phyloP scores from a whole-genome alignment of 495 filamentous ascomycete genomes.

The Astrothelium macrocarpum region DNA sequence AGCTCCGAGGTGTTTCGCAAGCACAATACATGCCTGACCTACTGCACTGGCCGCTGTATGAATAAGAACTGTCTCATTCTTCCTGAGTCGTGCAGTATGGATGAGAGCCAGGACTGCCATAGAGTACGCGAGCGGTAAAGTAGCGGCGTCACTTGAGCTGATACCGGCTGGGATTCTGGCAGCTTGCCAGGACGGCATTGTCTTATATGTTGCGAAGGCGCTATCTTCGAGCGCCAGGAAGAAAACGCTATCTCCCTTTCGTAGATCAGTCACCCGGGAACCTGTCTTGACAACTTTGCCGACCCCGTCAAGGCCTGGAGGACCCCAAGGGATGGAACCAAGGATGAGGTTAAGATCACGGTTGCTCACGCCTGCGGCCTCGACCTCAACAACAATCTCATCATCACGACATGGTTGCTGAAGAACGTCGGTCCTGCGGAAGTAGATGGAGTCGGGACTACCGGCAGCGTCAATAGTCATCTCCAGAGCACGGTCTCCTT shows the following conservation, averaged over 20 bases:
- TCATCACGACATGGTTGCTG: constrained; percentile 6
- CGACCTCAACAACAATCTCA: background rate
- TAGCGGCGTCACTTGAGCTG: constrained; percentile 36
- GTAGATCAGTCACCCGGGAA: background rate
- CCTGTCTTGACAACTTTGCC: background rate
- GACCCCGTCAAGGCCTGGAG: background rate
- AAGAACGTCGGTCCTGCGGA: constrained; percentile 1
- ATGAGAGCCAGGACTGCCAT: constrained; percentile 35
- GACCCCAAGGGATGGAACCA: background rate
- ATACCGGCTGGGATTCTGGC: background rate
- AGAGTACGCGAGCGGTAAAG: constrained; percentile 35
- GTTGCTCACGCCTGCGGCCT: constrained; percentile 7
- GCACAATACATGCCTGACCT: constrained; percentile 40
- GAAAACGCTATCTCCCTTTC: background rate
- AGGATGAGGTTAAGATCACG: constrained; percentile 1
- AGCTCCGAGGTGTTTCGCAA: constrained; percentile 31
- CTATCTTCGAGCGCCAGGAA: background rate
- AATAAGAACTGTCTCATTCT: constrained; percentile 40
- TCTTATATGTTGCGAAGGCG: background rate
- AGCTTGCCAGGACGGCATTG: background rate
- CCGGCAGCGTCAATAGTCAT: background rate
- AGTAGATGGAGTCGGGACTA: constrained; percentile 7
- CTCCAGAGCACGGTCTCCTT: constrained; percentile 1
- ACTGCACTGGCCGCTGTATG: constrained; percentile 40
- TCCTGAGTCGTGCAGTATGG: constrained; percentile 27